Base-by-base conservation (phyloP, 1,284 basidiomycete species). In the Somion occarium region DNA sequence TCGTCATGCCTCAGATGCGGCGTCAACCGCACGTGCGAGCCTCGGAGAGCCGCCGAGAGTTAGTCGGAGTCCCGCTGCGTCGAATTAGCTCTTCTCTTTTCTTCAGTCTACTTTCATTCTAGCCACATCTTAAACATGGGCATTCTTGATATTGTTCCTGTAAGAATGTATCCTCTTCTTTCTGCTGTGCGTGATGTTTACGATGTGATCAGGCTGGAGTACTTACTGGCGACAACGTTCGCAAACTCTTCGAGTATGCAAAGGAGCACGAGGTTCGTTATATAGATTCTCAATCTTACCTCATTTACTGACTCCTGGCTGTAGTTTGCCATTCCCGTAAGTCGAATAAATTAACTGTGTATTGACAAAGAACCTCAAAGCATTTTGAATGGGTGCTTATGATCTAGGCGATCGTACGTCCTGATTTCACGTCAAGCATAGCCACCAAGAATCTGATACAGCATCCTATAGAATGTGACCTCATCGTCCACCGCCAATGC, bases 401-500 rank as follows among this genome's bases (percentile, higher is more conserved):
- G 38, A 44, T 53, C 48, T 64, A 88, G 85, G 86, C 85, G 51
- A 85, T 89, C 69, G 86, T 90, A 68, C 75, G 84, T 79, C 18
- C 7, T 44, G 51, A 19, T 49, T 20, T 37, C 52, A 53, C 27
- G 26, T 47, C 59, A 26, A 15, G 24, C 30, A 48, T 38, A 22
- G 48, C 49, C 38, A 26, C 39, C 38, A 30, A 56, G 37, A 47
- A 50, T 48, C 52, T 54, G 52, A 64, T 52, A 27, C 37, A 27
- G 12, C n/a, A 23, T 46, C 22, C 30, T 19, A 11, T 54, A 87
- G 84, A 93, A 93, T 67, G 85, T 89, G 53, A 93, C 90, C 51
- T 94, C 92, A 24, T 92, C 91, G 4, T 94, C 91, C 45, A 85
- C 83, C 50, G 91, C 84, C 57, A 93, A 93, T 68, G 89, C 91